Percentiles rank a stretch among this genome's conserved stretches.
Conservation (phyloP, 176 grass and related monocot species). For the Carex littledalei region DNA sequence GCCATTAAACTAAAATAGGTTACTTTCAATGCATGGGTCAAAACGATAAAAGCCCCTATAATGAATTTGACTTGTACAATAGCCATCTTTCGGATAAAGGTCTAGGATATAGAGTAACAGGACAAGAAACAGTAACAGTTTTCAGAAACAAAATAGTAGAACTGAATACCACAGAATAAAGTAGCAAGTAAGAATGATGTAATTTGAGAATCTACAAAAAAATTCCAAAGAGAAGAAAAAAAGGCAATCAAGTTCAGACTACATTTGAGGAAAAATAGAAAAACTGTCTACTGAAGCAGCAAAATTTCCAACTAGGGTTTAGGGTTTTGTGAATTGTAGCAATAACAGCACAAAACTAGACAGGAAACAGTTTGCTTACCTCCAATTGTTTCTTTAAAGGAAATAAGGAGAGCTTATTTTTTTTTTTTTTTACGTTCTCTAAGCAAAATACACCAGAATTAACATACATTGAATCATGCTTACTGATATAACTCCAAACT, state of each 20-base stretch:
- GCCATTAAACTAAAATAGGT: background rate
- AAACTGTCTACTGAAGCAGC: background rate
- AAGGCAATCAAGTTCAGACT: background rate
- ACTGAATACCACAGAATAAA: background rate
- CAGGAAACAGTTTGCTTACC: background rate
- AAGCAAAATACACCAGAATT: background rate
- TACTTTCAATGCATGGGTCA: background rate
- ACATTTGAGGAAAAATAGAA: background rate
- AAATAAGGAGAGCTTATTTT: background rate
- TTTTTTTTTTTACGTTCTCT: background rate
- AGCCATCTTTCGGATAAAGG: background rate
- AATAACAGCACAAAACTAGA: background rate
- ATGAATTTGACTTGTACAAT: background rate
- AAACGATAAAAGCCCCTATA: background rate
- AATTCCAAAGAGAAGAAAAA: background rate
- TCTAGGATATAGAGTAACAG: background rate
- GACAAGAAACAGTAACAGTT: background rate
- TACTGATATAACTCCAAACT: background rate
- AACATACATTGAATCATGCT: background rate
- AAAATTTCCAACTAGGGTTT: background rate
- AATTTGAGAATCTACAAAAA: background rate
- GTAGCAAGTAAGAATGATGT: background rate
- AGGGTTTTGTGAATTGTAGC: background rate
- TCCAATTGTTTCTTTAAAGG: background rate
- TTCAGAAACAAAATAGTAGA: background rate